Conservation (phyloP, 352 stramenopile genomes). For the Phytopythium chamaehyphon region DNA sequence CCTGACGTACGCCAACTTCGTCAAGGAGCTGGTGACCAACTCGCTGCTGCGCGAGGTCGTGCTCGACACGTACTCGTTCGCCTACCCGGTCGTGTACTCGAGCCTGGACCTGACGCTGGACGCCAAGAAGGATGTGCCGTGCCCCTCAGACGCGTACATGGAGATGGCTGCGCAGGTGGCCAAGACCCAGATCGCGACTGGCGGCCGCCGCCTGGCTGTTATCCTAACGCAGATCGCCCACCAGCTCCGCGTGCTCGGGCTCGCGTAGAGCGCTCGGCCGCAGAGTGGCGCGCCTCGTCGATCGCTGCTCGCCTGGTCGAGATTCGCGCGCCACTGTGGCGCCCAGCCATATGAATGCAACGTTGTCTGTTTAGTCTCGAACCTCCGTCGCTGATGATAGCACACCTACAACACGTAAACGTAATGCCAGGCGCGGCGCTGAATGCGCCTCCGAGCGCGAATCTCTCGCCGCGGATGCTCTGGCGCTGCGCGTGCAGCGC, state of each 20-base stretch:
- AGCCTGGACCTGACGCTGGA: constrained; percentile 26
- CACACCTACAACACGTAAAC: too few species aligned
- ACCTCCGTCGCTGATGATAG: too few species aligned
- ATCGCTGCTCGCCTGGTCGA: not conserved
- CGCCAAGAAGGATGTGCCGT: constrained; percentile 7
- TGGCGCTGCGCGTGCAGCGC: too few species aligned
- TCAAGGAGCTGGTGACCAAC: constrained; percentile 21
- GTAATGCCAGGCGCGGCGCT: too few species aligned
- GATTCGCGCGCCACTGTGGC: too few species aligned
- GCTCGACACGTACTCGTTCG: constrained; percentile 45
- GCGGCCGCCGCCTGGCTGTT: constrained; percentile 44
- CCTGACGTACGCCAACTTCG: constrained; percentile 29
- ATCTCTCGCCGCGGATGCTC: too few species aligned
- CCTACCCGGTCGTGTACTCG: constrained; percentile 35
- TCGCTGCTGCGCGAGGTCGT: constrained; percentile 24
- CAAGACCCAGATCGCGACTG: constrained; percentile 42
- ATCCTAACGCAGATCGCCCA: constrained; percentile 52
- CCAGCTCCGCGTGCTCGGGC: constrained; percentile 29
- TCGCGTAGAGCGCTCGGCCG: constrained; percentile 10
- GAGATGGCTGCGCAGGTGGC: constrained; percentile 22
- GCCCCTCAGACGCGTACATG: constrained; percentile 32
- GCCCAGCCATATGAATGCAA: too few species aligned
- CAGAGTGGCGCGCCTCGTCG: too few species aligned
- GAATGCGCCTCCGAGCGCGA: too few species aligned
- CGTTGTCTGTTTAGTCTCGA: too few species aligned